These are phyloP conservation scores for Cavenderia fasciculata DNA, from an alignment of 78 protist genomes.

Conservation along the genomic window DNA sequence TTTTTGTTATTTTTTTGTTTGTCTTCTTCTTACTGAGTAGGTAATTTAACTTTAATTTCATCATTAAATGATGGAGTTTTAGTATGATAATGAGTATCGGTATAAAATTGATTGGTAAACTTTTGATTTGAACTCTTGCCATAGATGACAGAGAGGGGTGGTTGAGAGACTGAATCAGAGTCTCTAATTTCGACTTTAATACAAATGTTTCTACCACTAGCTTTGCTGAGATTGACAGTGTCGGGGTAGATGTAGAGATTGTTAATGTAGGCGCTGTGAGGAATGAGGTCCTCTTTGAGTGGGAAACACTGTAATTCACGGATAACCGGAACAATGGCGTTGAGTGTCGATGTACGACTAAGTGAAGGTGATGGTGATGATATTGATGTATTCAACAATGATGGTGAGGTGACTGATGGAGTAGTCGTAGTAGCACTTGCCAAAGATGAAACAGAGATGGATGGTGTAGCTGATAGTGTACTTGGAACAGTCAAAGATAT, in stretches of 20 bases:
- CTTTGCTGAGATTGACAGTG: slow-evolving; percentile 22
- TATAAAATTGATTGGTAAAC: neutral
- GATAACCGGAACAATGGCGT: slow-evolving; percentile 26
- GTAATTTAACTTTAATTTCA: slow-evolving; percentile 55
- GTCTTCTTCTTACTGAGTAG: neutral
- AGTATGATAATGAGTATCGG: slow-evolving; percentile 73
- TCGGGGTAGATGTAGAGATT: slow-evolving; percentile 68
- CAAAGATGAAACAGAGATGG: neutral
- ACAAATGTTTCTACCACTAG: slow-evolving; percentile 43
- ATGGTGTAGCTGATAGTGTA: neutral
- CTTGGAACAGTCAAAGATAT: neutral
- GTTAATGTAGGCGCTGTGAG: slow-evolving; percentile 43
- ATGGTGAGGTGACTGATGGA: neutral
- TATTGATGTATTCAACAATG: too few relatives aligned
- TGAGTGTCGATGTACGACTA: neutral
- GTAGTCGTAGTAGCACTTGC: neutral
- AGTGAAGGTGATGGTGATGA: neutral
- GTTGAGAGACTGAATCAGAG: neutral
- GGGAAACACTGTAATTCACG: slow-evolving; percentile 59
- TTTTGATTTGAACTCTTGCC: slow-evolving; percentile 38
- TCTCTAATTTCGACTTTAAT: slow-evolving; percentile 60
- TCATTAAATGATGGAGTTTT: slow-evolving; percentile 65
- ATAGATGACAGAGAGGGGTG: slow-evolving; percentile 22
- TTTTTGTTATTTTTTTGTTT: neutral
- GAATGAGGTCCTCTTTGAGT: slow-evolving; percentile 24